Evolutionary conservation across 495 filamentous ascomycete species (phyloP).

Genomic region (Glonium stellatum): DNA sequence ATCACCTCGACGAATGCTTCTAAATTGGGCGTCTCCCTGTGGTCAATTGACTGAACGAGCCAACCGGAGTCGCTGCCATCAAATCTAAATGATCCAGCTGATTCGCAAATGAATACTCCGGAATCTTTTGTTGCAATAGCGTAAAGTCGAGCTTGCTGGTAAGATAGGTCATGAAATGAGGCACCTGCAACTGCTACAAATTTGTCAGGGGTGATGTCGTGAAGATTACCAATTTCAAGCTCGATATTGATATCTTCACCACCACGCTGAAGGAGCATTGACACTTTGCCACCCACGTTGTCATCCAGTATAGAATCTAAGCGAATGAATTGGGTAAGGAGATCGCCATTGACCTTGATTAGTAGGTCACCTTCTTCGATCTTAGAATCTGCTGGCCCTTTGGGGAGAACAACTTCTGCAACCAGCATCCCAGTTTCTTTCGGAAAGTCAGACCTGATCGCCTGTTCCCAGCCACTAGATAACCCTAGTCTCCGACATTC

Average conservation of each 20-base stretch:
- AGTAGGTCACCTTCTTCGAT: slow-evolving; percentile 95
- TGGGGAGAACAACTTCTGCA: slow-evolving; percentile 87
- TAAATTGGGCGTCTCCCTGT: slow-evolving; percentile 79
- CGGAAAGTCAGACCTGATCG: slow-evolving; percentile 72
- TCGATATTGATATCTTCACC: slow-evolving; percentile 83
- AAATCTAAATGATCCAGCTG: slow-evolving; percentile 88
- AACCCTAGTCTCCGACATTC: slow-evolving; percentile 90
- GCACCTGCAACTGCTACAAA: slow-evolving; percentile 91
- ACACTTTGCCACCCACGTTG: slow-evolving; percentile 67
- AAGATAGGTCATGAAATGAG: slow-evolving; percentile 91
- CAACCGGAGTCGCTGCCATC: slow-evolving; percentile 86
- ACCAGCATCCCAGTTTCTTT: slow-evolving; percentile 95
- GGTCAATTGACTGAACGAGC: slow-evolving; percentile 87
- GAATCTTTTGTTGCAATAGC: slow-evolving; percentile 72
- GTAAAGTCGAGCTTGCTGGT: slow-evolving; percentile 90
- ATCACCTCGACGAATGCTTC: slow-evolving; percentile 87
- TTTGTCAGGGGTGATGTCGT: slow-evolving; percentile 89
- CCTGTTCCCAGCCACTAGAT: slow-evolving; percentile 75
- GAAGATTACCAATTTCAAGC: slow-evolving; percentile 80
- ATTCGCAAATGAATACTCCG: slow-evolving; percentile 89
- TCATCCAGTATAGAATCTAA: slow-evolving; percentile 93
- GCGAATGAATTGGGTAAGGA: slow-evolving; percentile 86
- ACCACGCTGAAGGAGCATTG: slow-evolving; percentile 75
- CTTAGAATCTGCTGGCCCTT: slow-evolving; percentile 77
- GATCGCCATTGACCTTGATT: slow-evolving; percentile 85